Evolutionary conservation across 176 grass and related monocot genomes (phyloP).

Genomic region (Neostapfia colusana): DNA sequence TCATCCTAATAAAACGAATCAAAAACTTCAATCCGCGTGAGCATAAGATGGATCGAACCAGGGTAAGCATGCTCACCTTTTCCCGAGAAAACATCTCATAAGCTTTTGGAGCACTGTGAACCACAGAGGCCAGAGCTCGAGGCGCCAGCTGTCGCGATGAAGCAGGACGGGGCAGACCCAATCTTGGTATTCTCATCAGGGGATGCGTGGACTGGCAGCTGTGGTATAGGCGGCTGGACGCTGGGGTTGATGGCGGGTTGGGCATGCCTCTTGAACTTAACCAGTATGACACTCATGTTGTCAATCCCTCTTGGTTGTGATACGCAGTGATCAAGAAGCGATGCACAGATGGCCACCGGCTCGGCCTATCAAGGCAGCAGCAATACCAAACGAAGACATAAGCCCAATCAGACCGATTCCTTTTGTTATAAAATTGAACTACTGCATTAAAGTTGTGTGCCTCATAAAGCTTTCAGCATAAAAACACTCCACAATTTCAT

Average conservation of each 20-base stretch:
- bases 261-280: constrained; percentile 28
- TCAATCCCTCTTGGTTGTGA: background rate
- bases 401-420: background rate
- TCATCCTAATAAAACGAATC: constrained; percentile 15
- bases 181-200: background rate
- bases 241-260: background rate
- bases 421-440: background rate
- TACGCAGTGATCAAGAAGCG: constrained; percentile 26
- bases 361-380: constrained; percentile 18
- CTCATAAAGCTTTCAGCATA: background rate
- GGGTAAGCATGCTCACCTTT: constrained; percentile 20
- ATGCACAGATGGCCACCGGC: constrained; percentile 12
- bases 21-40: background rate
- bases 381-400: constrained; percentile 6
- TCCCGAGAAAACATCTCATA: constrained; percentile 26
- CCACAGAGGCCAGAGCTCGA: background rate
- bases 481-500: background rate
- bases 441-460: background rate
- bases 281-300: constrained; percentile 54
- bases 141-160: background rate
- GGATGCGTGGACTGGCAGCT: background rate
- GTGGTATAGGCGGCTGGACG: background rate
- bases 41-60: constrained; percentile 18
- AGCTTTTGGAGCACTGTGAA: background rate
- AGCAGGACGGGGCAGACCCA: background rate